Conservation (phyloP, 1,284 basidiomycete genomes). For the Agroathelia rolfsii region DNA sequence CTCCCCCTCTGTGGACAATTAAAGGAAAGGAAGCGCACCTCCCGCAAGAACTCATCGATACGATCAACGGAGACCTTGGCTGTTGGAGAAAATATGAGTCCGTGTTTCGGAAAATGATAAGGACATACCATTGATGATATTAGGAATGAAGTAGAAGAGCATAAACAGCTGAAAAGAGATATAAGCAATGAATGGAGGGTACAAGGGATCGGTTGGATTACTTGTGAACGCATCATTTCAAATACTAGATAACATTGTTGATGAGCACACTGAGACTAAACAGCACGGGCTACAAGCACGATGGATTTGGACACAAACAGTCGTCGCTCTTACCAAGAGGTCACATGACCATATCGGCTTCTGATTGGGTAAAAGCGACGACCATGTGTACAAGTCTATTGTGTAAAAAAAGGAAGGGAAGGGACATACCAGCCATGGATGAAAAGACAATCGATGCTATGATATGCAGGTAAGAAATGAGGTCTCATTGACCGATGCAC, state of each 20-base stretch:
- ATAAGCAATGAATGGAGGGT: too few species aligned
- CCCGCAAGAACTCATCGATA: slow-evolving; percentile 33
- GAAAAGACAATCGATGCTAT: slow-evolving; percentile 14
- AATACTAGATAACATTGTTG: slow-evolving; percentile 16
- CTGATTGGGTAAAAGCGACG: too few species aligned
- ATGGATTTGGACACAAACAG: too few species aligned
- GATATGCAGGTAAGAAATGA: too few species aligned
- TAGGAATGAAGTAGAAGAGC: slow-evolving; percentile 16
- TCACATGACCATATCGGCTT: too few species aligned
- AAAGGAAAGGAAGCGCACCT: slow-evolving; percentile 16
- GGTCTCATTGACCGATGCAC: too few species aligned
- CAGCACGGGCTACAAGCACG: too few species aligned
- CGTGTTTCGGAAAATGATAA: not conserved
- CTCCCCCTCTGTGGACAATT: not conserved
- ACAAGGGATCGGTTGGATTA: too few species aligned
- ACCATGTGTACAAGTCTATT: slow-evolving; percentile 1
- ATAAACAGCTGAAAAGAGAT: slow-evolving; percentile 23
- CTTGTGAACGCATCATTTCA: slow-evolving; percentile 17
- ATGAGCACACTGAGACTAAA: too few species aligned
- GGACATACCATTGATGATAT: slow-evolving; percentile 13
- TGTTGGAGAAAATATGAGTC: slow-evolving; percentile 17
- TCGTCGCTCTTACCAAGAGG: too few species aligned
- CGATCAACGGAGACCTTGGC: slow-evolving; percentile 39
- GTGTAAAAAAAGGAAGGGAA: not conserved
- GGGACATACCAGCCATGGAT: slow-evolving; percentile 24